Conservation (phyloP, 495 filamentous ascomycete species). For the Choiromyces venosus region DNA sequence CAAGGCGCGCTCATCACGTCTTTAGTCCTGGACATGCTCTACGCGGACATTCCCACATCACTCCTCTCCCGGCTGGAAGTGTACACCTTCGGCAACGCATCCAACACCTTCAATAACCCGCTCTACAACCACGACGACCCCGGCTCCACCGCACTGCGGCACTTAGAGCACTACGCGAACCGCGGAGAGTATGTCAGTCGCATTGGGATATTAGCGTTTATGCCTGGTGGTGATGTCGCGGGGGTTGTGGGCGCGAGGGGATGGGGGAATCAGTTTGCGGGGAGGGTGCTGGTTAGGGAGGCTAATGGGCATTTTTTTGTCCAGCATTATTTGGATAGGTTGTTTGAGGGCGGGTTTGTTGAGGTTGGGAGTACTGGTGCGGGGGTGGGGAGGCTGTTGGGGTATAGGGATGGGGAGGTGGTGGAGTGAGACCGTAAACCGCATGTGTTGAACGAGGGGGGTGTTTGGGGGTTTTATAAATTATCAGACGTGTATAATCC, state of each 20-base stretch:
- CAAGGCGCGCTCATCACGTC: constrained; percentile 1
- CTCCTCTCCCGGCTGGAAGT: neutral
- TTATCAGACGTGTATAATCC: too few relatives aligned
- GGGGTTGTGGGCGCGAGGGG: neutral
- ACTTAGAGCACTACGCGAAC: constrained; percentile 6
- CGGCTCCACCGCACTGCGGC: neutral
- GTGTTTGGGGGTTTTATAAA: neutral
- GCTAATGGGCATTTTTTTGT: neutral
- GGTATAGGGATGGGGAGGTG: neutral
- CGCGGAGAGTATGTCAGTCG: neutral
- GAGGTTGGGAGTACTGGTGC: neutral
- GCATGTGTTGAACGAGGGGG: neutral
- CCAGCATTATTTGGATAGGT: constrained; percentile 5
- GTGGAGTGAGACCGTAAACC: neutral
- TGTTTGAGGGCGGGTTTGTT: neutral
- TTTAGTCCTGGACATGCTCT: neutral
- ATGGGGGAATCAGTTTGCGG: constrained; percentile 1
- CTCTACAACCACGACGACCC: neutral
- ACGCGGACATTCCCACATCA: neutral
- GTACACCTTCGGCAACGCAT: constrained; percentile 4
- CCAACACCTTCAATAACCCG: neutral
- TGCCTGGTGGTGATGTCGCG: neutral
- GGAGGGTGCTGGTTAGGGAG: neutral
- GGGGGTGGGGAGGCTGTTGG: neutral
- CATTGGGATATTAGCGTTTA: neutral